Base-by-base conservation (phyloP, 306 rosid genomes). In the Citrullus amarus region DNA sequence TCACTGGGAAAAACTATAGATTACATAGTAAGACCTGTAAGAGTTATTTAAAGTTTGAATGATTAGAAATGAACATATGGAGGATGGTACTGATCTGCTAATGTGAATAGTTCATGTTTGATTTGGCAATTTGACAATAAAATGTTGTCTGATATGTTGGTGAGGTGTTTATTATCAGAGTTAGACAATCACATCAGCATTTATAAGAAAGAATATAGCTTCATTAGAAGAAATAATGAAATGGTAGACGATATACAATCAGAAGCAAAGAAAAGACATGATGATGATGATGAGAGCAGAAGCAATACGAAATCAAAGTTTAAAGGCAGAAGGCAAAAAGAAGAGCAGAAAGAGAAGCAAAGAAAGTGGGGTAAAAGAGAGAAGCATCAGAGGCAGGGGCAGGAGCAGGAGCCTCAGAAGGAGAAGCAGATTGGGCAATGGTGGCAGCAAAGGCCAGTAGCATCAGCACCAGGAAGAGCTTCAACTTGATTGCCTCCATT, bases 311-410 rank as follows among this genome's bases (percentile, higher is more conserved):
- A 8, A 15, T 22, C 8, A 16, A 44, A 77, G 25, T 18, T 77
- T 62, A 77, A 32, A 77, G 39, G 41, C 46, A 61, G 59, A 44
- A 61, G 46, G 73, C 72, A 61, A 61, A 77, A 61, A 30, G 32
- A 60, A 77, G 80, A 44, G 73, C 80, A 61, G 59, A 60, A 0
- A 77, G 57, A 48, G 80, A 77, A 46, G 80, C 80, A 30, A 60
- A 16, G 71, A 77, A 60, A 25, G 80, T 43, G 11, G 80, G 73
- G 5, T 60, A 25, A 77, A 77, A 44, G 60, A 62, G 80, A 77
- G 80, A 6, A 48, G 80, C 71, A 46, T 58, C 69, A 6, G 80
- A 77, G 56, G 57, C 18, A 17, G 80, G 80, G 6, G 71, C 56
- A 13, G 80, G 80, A 16, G 80, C 70, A 12, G 80, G 80, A 14